Base-by-base conservation (phyloP, 2,329 filamentous ascomycete genomes). In the Kalmusia sp. region DNA sequence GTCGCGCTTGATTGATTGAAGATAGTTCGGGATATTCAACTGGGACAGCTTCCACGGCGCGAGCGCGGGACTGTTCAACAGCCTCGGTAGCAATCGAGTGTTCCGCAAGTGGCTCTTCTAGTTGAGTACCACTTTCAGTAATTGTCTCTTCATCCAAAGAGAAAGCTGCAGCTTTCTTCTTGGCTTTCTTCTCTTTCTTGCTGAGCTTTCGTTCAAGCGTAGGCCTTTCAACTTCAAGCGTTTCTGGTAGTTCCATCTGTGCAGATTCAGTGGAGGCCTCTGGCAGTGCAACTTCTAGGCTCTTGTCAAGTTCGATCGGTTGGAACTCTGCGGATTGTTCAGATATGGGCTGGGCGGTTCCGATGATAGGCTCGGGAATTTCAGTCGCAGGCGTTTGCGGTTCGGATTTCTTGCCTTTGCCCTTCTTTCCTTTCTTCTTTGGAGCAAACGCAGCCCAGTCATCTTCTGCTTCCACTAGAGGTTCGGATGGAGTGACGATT, bases 131-230 rank as follows among this genome's bases (percentile, higher is more conserved):
- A 8, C 11, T 39, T 22, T 64, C 57, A 22, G 25, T 3, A 2
- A 50, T 34, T 17, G 53, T 28, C 24, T 61, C 55, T 9, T 58
- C 55, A 22, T 59, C 51, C 34, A 43, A 28, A 15, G 40, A 21
- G 3, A 52, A 30, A 21, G 46, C 37, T 15, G 45, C 39, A 19
- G 59, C 51, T 34, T 66, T 66, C 45, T 67, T 69, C 49, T 62
- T 62, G 7, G 63, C 57, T 45, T 64, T 71, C 54, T 66, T 69
- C 33, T 72, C 68, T 33, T 71, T 71, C 55, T 73, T 71, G 57
- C 67, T 71, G n/a, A 70, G 57, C 52, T 69, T 71, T 34, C 62
- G 68, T 37, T 37, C 54, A n/a, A 67, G 52, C 7, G 38, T 27
- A 8, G 64, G 62, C 48, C 51, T 59, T 30, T 65, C 61, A n/a